Conservation (phyloP, 768 basidiomycete genomes). For the Suillus fuscotomentosus region DNA sequence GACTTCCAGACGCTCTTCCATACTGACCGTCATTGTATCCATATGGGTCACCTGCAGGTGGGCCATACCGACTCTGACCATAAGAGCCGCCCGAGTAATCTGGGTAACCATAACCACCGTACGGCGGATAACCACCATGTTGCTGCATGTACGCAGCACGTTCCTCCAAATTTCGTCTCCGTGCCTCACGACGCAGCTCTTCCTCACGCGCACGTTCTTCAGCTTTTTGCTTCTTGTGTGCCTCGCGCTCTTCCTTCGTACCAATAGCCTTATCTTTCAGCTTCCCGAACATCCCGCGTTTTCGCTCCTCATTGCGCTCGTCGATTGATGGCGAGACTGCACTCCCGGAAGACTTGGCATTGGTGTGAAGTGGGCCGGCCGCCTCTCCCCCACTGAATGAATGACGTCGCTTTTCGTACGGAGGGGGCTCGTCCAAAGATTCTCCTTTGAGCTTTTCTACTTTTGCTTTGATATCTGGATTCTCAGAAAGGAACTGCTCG, state of each 20-base stretch:
- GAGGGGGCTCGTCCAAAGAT: slow-evolving; percentile 20
- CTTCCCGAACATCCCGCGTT: slow-evolving; percentile 56
- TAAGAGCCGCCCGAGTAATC: background rate
- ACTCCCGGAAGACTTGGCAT: slow-evolving; percentile 1
- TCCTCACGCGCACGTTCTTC: slow-evolving; percentile 28
- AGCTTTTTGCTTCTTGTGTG: slow-evolving; percentile 31
- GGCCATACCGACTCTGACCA: background rate
- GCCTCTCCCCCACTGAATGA: slow-evolving; percentile 22
- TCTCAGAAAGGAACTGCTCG: slow-evolving; percentile 55
- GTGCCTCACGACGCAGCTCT: slow-evolving; percentile 16
- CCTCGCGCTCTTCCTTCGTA: slow-evolving; percentile 63
- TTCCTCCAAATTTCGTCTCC: slow-evolving; percentile 22
- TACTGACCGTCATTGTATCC: slow-evolving; percentile 8
- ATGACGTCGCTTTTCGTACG: slow-evolving; percentile 30
- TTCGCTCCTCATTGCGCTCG: slow-evolving; percentile 23
- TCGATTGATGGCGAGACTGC: background rate
- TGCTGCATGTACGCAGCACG: slow-evolving; percentile 36
- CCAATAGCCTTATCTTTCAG: slow-evolving; percentile 64
- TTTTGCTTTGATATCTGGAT: slow-evolving; percentile 47
- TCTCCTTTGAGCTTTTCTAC: slow-evolving; percentile 13
- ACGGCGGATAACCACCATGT: slow-evolving; percentile 28
- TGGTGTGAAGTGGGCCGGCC: background rate
- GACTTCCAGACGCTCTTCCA: slow-evolving; percentile 4
- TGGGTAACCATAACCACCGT: slow-evolving; percentile 17
- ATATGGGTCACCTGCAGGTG: slow-evolving; percentile 7